These are phyloP conservation scores for Acer campestre DNA, from an alignment of 345 rosid species.

Conservation along the genomic window DNA sequence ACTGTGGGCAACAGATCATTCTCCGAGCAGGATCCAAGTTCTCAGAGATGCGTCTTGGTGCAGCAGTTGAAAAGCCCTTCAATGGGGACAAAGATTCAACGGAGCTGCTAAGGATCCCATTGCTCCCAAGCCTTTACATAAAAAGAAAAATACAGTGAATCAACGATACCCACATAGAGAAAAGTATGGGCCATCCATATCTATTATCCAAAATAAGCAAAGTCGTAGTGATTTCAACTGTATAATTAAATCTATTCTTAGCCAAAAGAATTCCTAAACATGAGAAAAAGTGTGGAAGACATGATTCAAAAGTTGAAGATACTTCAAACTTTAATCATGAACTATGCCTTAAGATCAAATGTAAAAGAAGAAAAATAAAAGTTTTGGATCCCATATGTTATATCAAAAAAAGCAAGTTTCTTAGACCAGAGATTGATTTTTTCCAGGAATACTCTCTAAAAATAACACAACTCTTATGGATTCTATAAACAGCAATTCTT, in stretches of 20 bases:
- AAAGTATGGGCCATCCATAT: not conserved
- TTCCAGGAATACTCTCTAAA: conserved; percentile 22
- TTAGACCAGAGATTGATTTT: conserved; percentile 18
- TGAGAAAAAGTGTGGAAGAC: not conserved
- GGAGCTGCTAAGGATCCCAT: conserved; percentile 56
- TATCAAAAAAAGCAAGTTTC: conserved; percentile 9
- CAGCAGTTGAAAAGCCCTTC: conserved; percentile 47
- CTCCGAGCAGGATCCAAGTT: conserved; percentile 49
- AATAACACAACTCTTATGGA: not conserved
- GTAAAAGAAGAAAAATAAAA: not conserved
- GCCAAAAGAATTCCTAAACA: not conserved
- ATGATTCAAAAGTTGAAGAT: conserved; percentile 8
- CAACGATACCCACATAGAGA: not conserved
- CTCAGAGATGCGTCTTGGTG: conserved; percentile 41
- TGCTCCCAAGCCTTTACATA: conserved; percentile 53
- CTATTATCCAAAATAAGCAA: not conserved
- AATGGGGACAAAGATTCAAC: conserved; percentile 60
- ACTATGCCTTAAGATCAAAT: not conserved
- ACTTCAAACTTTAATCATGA: not conserved
- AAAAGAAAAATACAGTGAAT: conserved; percentile 9
- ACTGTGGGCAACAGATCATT: conserved; percentile 63
- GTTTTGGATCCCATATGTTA: not conserved
- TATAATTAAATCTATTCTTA: not conserved
- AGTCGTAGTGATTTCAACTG: conserved; percentile 8
- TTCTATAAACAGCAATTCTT: conserved; percentile 30